Conservation (phyloP, 2,329 filamentous ascomycete species). For the Mycocentrospora acerina region DNA sequence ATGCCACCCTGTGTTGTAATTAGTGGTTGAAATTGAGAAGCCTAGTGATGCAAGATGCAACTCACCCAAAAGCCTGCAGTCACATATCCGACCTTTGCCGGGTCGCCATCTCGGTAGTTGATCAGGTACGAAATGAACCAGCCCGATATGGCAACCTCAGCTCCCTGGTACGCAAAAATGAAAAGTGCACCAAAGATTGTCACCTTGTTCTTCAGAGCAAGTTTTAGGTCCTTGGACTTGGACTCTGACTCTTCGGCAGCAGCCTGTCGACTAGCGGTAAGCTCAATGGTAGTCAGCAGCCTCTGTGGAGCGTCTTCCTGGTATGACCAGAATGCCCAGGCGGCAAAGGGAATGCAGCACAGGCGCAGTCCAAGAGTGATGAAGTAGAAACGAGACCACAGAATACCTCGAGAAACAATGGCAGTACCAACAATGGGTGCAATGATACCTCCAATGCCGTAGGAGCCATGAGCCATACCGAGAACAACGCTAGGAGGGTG, state of each 20-base stretch:
- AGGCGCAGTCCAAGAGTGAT: constrained; percentile 62
- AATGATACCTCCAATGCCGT: constrained; percentile 53
- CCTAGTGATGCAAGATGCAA: not conserved
- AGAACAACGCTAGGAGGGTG: constrained; percentile 54
- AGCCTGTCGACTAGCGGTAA: constrained; percentile 45
- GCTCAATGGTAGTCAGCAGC: constrained; percentile 48
- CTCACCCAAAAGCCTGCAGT: constrained; percentile 68
- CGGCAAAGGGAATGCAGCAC: constrained; percentile 58
- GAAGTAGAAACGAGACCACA: constrained; percentile 74
- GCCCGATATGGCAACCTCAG: constrained; percentile 79
- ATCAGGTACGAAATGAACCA: constrained; percentile 89
- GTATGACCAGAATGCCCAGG: constrained; percentile 70
- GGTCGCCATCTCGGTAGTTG: constrained; percentile 67
- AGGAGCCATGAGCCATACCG: constrained; percentile 67
- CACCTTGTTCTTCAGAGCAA: constrained; percentile 55
- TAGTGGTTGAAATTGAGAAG: constrained; percentile 3
- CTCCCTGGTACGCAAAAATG: constrained; percentile 84
- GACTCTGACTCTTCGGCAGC: constrained; percentile 40
- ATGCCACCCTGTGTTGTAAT: constrained; percentile 63
- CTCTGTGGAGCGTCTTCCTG: constrained; percentile 59
- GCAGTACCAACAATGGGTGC: constrained; percentile 75
- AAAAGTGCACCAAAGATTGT: constrained; percentile 77
- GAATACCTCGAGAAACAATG: constrained; percentile 61
- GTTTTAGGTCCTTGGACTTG: constrained; percentile 53
- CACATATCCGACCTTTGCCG: constrained; percentile 74